phyloP scores from a whole-genome alignment of 371 early-diverging fungal genomes.

The Mucor sp. region DNA sequence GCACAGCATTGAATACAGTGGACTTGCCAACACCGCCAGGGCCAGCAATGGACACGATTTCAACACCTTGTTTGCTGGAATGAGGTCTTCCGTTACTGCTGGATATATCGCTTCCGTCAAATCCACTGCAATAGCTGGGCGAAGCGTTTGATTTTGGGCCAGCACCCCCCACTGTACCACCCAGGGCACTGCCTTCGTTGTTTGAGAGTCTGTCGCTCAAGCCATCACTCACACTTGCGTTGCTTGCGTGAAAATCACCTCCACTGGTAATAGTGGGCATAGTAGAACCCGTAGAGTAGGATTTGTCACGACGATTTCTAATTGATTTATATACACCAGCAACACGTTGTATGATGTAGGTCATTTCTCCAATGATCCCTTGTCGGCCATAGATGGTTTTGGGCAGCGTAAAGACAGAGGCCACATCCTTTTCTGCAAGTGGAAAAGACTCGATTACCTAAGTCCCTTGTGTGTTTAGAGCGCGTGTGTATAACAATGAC shows the following conservation, averaged over 20 bases:
- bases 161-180: not conserved
- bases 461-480: not conserved
- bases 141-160: conserved; percentile 33
- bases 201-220: conserved; percentile 11
- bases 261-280: conserved; percentile 20
- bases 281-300: conserved; percentile 17
- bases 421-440: conserved; percentile 45
- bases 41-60: conserved; percentile 38
- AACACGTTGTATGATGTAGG: conserved; percentile 37
- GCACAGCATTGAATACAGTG: conserved; percentile 40
- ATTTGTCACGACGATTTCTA: conserved; percentile 13
- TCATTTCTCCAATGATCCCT: conserved; percentile 36
- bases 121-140: conserved; percentile 36
- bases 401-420: conserved; percentile 48
- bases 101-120: conserved; percentile 37
- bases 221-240: conserved; percentile 23
- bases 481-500: not conserved
- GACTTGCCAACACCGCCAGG: conserved; percentile 53
- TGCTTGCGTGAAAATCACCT: conserved; percentile 17
- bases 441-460: conserved; percentile 39
- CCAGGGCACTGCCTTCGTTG: not conserved
- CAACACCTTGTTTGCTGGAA: conserved; percentile 23
- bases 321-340: conserved; percentile 32
- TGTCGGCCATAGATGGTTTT: conserved; percentile 47
- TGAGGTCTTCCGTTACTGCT: conserved; percentile 15